Percentiles rank a stretch among this genome's conserved stretches.
These are phyloP conservation scores for Acorus calamus DNA, from an alignment of 106 monocot genomes.

Conservation along the genomic window DNA sequence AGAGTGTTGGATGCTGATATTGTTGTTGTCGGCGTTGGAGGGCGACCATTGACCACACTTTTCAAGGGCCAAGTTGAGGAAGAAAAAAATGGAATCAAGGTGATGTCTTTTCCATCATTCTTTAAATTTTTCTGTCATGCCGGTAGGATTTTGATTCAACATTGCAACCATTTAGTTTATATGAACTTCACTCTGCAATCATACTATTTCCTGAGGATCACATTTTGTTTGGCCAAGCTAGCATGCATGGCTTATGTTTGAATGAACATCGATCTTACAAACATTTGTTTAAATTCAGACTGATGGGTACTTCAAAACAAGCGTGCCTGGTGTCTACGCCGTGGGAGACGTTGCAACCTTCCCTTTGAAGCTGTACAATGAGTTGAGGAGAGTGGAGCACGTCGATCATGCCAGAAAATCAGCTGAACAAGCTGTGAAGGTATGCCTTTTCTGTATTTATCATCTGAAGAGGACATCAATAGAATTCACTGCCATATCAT, in stretches of 20 bases:
- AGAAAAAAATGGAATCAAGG: slow-evolving; percentile 87
- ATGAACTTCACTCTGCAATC: no score
- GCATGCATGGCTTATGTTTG: no score
- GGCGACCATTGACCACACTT: slow-evolving; percentile 43
- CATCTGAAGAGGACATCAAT: no score
- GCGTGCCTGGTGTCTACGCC: slow-evolving; percentile 66
- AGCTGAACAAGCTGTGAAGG: slow-evolving; percentile 95
- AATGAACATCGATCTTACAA: not conserved
- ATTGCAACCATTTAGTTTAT: no score
- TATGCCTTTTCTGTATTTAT: slow-evolving; percentile 5
- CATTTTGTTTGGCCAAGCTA: no score
- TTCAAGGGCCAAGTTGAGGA: slow-evolving; percentile 68
- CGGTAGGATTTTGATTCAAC: no score
- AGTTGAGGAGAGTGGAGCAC: slow-evolving; percentile 85
- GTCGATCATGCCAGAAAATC: slow-evolving; percentile 96
- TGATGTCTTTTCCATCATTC: slow-evolving; percentile 4
- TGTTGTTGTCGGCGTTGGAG: slow-evolving; percentile 70
- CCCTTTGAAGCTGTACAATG: slow-evolving; percentile 79
- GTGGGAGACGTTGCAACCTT: slow-evolving; percentile 88
- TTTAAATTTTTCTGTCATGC: not conserved
- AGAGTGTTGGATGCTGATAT: slow-evolving; percentile 65
- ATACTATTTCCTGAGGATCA: no score
- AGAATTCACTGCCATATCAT: no score
- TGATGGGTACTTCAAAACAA: slow-evolving; percentile 72
- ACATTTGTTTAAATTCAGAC: slow-evolving; percentile 39